Evolutionary conservation across 2,329 filamentous ascomycete genomes (phyloP), one percentile per base, ranked within the genome.

Genomic region (Plenodomus tracheiphilus): DNA sequence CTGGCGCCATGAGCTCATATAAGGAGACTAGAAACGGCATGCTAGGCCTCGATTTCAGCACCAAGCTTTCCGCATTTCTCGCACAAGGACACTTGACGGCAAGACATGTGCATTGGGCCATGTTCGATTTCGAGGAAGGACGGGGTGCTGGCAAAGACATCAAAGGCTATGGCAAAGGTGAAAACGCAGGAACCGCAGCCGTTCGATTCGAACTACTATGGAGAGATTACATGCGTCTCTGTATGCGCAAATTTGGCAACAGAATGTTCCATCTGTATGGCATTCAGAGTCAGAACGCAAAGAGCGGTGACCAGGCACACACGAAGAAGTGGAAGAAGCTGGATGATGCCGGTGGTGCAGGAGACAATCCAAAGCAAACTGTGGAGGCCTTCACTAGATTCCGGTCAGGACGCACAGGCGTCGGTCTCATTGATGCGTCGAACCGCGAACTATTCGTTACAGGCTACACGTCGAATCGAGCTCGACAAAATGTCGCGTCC

Each of bases 161-260:
- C 8, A 39, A 47, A 38, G 87, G 86, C 0, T 91, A 85, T 47
- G 86, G 84, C 0, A 70, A 84, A 41, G 88, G 88, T 0, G 86
- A 91, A 66, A 91, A 87, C 43, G 81, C 83, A 22, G 88, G 89
- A 0, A 91, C 87, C 0, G 81, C 81, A 28, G 81, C 79, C 0
- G 80, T 93, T 1, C 82, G 89, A 0, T 86, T 89, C 47, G 88
- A 93, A 63, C 75, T 94, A 0, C 70, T 93, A 0, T 93, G 2
- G 88, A 77, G 89, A 35, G 89, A 93, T 62, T 93, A 92, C 62
- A 91, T 93, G 85, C 80, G 87, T 1, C 79, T 93, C 0, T 90
- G 86, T 64, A 85, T 84, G 5, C 79, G 80, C 25, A 92, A 92
- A 61, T 91, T 88, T 53, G 81, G 82, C 0, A 64, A 70, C 15